Conservation (phyloP, 1,284 basidiomycete species). For the Ceratobasidium sp. region DNA sequence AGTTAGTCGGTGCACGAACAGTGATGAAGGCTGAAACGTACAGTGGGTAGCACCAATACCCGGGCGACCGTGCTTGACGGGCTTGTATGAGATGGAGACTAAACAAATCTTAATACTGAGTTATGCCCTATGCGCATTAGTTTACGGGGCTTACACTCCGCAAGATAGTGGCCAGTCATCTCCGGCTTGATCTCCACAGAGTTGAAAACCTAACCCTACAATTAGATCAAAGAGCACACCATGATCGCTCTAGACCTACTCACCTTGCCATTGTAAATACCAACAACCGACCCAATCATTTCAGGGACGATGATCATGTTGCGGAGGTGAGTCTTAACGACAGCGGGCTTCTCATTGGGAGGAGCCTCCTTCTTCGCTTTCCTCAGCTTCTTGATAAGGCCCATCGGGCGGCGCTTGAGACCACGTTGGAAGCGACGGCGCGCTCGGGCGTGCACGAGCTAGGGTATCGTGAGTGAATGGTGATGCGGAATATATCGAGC, state of each 20-base stretch:
- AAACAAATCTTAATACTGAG: conserved; percentile 36
- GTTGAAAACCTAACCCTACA: conserved; percentile 81
- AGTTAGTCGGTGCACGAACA: conserved; percentile 48
- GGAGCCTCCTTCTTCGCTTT: conserved; percentile 99
- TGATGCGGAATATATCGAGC: background rate
- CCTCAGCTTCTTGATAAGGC: conserved; percentile 99
- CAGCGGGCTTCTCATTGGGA: conserved; percentile 98
- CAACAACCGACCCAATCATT: conserved; percentile 98
- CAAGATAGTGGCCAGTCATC: conserved; percentile 99
- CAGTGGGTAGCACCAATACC: conserved; percentile 96
- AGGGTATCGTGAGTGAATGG: conserved; percentile 48
- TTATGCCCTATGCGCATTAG: background rate
- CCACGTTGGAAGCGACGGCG: conserved; percentile 99
- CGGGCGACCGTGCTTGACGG: conserved; percentile 99
- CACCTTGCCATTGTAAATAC: conserved; percentile 98
- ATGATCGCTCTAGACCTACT: conserved; percentile 45
- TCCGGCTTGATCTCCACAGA: conserved; percentile 99
- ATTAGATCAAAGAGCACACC: background rate
- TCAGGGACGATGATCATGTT: conserved; percentile 99
- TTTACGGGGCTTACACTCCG: conserved; percentile 73
- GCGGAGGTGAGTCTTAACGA: conserved; percentile 99
- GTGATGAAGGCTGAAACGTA: conserved; percentile 58
- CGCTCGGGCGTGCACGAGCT: conserved; percentile 98
- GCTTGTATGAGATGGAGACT: conserved; percentile 62
- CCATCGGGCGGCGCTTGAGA: conserved; percentile 98